Percentiles rank a stretch among this genome's conserved stretches.
Evolutionary conservation across 306 rosid genomes (phyloP).

Genomic region (Prosopis cineraria): DNA sequence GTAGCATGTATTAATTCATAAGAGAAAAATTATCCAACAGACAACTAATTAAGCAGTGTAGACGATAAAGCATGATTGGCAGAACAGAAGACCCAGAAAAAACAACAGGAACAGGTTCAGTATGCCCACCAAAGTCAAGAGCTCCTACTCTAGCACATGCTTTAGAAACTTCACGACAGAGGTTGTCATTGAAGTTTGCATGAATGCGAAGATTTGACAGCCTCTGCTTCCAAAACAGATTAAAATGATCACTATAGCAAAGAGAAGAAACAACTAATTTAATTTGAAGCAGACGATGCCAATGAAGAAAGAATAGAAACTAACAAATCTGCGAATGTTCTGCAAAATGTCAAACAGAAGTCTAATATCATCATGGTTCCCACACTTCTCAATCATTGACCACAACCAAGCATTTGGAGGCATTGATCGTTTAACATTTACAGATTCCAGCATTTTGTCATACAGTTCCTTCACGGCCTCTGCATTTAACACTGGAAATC

Average conservation of each 20-base stretch:
- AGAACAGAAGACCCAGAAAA: background rate
- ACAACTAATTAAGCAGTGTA: background rate
- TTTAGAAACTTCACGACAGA: slow-evolving; percentile 84
- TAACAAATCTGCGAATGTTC: slow-evolving; percentile 83
- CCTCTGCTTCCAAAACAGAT: slow-evolving; percentile 63
- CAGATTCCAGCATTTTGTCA: slow-evolving; percentile 76
- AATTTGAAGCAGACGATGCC: slow-evolving; percentile 14
- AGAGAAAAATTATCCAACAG: slow-evolving; percentile 1
- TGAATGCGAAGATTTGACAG: slow-evolving; percentile 85
- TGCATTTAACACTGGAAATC: slow-evolving; percentile 40
- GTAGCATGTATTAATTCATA: background rate
- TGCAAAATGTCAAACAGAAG: slow-evolving; percentile 76
- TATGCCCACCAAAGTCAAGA: slow-evolving; percentile 64
- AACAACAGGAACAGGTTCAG: background rate
- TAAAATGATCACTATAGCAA: slow-evolving; percentile 13
- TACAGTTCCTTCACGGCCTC: slow-evolving; percentile 77
- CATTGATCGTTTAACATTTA: slow-evolving; percentile 68
- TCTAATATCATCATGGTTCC: slow-evolving; percentile 61
- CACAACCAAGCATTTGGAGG: slow-evolving; percentile 95
- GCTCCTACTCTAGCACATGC: slow-evolving; percentile 81
- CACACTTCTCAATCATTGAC: slow-evolving; percentile 80
- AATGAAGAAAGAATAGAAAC: slow-evolving; percentile 35
- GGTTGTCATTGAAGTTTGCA: slow-evolving; percentile 67
- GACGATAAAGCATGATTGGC: background rate
- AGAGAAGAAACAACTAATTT: background rate